Evolutionary conservation across 768 basidiomycete species (phyloP).

Genomic region (Lentinus tigrinus): DNA sequence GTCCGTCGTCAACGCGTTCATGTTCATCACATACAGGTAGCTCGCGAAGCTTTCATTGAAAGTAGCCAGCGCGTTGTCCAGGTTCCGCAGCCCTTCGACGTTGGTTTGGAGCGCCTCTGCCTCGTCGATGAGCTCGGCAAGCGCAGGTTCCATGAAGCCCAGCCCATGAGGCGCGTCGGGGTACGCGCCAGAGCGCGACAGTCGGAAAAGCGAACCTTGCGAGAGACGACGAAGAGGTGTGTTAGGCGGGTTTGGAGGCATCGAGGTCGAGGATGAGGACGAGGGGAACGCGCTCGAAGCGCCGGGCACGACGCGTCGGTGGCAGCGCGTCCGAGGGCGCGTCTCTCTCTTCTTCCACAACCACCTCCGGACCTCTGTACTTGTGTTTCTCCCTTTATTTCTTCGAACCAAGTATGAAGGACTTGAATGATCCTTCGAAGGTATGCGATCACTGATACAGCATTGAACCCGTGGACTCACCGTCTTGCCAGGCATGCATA

Average conservation of each 20-base stretch:
- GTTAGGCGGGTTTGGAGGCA: conserved; percentile 46
- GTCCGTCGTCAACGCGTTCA: conserved; percentile 93
- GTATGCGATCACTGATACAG: not conserved
- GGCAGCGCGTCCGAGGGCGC: not conserved
- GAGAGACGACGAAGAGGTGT: conserved; percentile 89
- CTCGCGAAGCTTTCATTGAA: conserved; percentile 95
- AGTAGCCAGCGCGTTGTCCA: conserved; percentile 73
- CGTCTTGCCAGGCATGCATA: conserved; percentile 18
- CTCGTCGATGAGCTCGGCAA: conserved; percentile 88
- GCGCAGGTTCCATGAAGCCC: conserved; percentile 80
- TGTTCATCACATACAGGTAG: conserved; percentile 88
- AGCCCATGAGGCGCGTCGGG: conserved; percentile 80
- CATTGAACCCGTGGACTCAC: not conserved
- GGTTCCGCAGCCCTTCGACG: conserved; percentile 63
- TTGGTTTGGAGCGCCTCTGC: conserved; percentile 77
- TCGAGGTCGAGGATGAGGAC: not conserved
- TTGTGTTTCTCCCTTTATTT: not conserved
- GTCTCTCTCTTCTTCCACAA: not conserved
- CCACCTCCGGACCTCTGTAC: not conserved
- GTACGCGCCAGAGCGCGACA: conserved; percentile 74
- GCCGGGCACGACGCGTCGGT: not conserved
- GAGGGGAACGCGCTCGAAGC: not conserved
- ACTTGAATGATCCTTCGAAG: conserved; percentile 23
- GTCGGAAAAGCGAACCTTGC: conserved; percentile 84
- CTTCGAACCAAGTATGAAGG: not conserved